Conservation (phyloP, 106 monocot genomes). For the Hemerocallis citrina region DNA sequence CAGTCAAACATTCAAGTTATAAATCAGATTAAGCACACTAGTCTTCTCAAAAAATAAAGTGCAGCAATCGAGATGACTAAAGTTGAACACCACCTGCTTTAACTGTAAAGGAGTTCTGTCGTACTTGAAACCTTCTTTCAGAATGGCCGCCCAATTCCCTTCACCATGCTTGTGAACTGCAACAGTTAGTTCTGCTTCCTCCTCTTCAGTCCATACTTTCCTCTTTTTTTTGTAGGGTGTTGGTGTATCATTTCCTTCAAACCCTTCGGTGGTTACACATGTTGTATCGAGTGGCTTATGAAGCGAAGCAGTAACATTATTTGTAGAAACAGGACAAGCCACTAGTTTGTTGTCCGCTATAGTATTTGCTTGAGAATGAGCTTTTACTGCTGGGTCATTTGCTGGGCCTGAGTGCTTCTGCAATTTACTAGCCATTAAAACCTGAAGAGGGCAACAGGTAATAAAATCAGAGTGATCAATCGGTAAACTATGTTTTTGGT, state of each 20-base stretch:
- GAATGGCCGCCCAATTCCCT: too few species aligned
- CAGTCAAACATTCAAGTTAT: too few species aligned
- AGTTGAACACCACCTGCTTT: too few species aligned
- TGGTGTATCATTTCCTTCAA: background rate
- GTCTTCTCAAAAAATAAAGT: too few species aligned
- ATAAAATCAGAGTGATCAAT: background rate
- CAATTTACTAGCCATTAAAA: background rate
- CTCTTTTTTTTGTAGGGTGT: too few species aligned
- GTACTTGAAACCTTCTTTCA: too few species aligned
- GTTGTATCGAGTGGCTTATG: background rate
- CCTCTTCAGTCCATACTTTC: too few species aligned
- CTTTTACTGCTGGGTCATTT: background rate
- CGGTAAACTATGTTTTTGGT: background rate
- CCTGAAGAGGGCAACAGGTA: background rate
- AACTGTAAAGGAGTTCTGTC: too few species aligned
- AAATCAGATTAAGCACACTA: background rate
- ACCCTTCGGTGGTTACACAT: background rate
- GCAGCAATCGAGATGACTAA: too few species aligned
- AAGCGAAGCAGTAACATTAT: background rate
- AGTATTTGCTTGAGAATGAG: background rate
- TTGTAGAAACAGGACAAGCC: background rate
- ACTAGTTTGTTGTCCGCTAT: background rate
- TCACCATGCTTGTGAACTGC: too few species aligned
- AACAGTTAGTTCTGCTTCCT: too few species aligned
- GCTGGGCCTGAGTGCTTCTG: background rate